These are phyloP conservation scores for Phalaenopsis hybrid DNA, from an alignment of 116 monocot species.

Conservation along the genomic window DNA sequence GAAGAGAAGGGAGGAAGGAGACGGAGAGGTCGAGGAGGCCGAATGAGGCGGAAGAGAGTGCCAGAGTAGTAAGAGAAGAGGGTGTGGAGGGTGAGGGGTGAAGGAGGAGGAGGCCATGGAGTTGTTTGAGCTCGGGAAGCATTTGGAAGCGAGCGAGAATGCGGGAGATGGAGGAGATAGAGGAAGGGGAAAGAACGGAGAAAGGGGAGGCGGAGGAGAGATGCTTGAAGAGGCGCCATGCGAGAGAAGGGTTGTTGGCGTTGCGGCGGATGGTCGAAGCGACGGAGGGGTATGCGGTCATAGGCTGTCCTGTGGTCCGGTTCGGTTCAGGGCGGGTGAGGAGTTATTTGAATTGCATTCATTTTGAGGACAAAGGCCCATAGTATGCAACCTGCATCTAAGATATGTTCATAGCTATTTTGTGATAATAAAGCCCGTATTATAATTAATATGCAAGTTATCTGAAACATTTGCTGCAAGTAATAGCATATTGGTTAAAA, in stretches of 20 bases:
- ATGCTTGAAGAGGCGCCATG: conserved; percentile 58
- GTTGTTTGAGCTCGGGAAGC: conserved; percentile 38
- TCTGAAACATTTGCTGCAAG: too few species aligned
- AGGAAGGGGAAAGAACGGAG: conserved; percentile 14
- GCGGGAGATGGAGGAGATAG: conserved; percentile 39
- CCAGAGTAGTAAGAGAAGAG: conserved; percentile 21
- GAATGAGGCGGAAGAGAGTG: conserved; percentile 14
- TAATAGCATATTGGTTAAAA: too few species aligned
- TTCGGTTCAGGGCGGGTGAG: neutral
- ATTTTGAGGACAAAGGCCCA: too few species aligned
- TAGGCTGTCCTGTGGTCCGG: neutral
- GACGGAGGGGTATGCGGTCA: neutral
- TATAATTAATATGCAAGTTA: too few species aligned
- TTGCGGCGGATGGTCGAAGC: conserved; percentile 31
- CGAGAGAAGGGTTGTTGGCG: conserved; percentile 31
- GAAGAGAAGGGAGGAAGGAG: conserved; percentile 32
- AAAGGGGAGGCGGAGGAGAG: conserved; percentile 22
- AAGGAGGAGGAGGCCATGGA: conserved; percentile 36
- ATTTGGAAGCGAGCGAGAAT: conserved; percentile 34
- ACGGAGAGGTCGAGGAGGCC: conserved; percentile 31
- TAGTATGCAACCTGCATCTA: too few species aligned
- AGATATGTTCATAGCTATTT: too few species aligned
- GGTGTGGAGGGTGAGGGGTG: conserved; percentile 10
- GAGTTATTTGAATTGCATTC: neutral
- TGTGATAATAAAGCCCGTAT: too few species aligned